Evolutionary conservation across 306 rosid genomes (phyloP), one percentile per base, ranked within the genome.

Genomic region (Geum urbanum): DNA sequence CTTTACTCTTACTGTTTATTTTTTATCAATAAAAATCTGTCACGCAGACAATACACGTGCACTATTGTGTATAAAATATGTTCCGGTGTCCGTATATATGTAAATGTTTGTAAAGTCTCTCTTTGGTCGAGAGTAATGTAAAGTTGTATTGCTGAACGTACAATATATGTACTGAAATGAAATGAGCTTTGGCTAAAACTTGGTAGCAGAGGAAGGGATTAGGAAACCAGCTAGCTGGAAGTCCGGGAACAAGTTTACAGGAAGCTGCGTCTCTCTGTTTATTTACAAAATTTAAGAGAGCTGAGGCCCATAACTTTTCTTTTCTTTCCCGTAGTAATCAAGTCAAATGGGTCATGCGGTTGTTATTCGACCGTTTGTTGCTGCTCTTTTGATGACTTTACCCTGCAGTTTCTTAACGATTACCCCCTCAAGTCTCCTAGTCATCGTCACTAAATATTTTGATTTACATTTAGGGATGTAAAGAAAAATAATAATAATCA

Each of bases 321-420:
- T 24, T 12, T 24, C n/a, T 32, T 54, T 7, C 35, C 20, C 9
- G 19, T 11, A 20, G 12, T 54, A 24, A 20, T 19, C 0, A 0
- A 39, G 66, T 39, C 66, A 61, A n/a, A 39, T 8, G 66, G 24
- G 47, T 61, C 66, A 15, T 39, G 40, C 8, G 39, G 40, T 14
- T 4, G 66, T 37, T 15, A 61, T 19, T n/a, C 24, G 66, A 39
- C 24, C 66, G 66, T 24, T 60, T 60, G 66, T 19, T 16, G 66
- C 66, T 4, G 24, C 48, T 39, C 24, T 39, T 61, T 61, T 27
- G 1, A 37, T 8, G 46, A 39, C 66, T 60, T n/a, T 61, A 39
- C 46, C 47, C 47, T 16, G 47, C 39, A 39, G 66, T 18, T 39
- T 61, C 66, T 27, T 12, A 9, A 7, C 63, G 9, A 1, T 13